Evolutionary conservation across 225 moss, liverwort and hornwort genomes (phyloP).

Genomic region (Pleurozium schreberi): DNA sequence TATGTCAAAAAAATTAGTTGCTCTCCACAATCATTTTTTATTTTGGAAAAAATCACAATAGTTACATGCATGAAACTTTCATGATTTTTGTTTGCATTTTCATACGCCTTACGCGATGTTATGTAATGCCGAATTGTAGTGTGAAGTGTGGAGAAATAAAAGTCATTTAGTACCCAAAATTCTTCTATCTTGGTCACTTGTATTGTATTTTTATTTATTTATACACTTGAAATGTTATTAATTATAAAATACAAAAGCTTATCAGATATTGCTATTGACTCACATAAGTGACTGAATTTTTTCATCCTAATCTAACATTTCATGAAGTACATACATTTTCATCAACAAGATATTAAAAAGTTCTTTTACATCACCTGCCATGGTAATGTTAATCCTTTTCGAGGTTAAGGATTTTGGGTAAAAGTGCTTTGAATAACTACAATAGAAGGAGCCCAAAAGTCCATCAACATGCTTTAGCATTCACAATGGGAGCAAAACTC

Average conservation of each 20-base stretch:
- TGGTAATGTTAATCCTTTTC: not conserved
- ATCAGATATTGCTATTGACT: rapidly evolving
- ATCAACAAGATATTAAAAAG: rapidly evolving
- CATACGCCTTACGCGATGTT: rapidly evolving
- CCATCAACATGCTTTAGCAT: not conserved
- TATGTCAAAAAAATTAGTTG: not conserved
- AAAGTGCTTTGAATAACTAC: not conserved
- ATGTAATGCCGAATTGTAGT: not conserved
- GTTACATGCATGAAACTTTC: not conserved
- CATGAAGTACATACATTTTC: not conserved
- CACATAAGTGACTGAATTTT: too few species aligned
- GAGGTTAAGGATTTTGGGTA: not conserved
- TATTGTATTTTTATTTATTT: not conserved
- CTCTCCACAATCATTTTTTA: not conserved
- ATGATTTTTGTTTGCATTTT: not conserved
- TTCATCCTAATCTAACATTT: not conserved
- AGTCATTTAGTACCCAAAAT: not conserved
- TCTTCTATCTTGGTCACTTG: not conserved
- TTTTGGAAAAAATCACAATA: not conserved
- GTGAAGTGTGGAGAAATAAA: rapidly evolving
- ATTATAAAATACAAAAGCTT: not conserved
- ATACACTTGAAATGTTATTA: not conserved
- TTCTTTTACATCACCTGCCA: rapidly evolving
- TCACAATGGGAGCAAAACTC: not conserved
- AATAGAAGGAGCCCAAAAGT: too few species aligned